Base-by-base conservation (phyloP, 176 grass and related monocot genomes). In the Avena atlantica region DNA sequence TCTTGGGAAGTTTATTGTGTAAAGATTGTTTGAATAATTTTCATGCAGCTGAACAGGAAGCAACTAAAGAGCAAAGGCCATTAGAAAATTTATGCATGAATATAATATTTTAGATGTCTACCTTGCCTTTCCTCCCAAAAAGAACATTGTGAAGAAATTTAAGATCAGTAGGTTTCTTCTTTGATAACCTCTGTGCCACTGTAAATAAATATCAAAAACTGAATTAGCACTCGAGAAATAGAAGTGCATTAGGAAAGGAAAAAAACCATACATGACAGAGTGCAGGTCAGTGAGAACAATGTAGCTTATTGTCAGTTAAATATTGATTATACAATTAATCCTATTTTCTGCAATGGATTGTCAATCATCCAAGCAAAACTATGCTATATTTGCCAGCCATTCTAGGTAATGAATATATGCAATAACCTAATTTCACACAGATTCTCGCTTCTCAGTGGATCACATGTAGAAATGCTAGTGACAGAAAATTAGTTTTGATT, bases 61-160 rank as follows among this genome's bases (percentile, higher is more conserved):
- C 40, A 76, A 51, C 61, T 67, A 13, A 59, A 70, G 70, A 47
- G 3, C 8, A 70, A 80, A 76, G 42, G 12, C 40, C 81, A 70
- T 52, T 34, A 53, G 9, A 61, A 12, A 70, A 27, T 63, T 71
- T 52, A 10, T 69, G 14, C 24, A 79, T 60, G 34, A 64, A 74
- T 55, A 51, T 12, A 9, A 65, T 67, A 76, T 81, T 50, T 24
- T 7, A 65, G 86, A 87, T 24, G 55, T n/a, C 84, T 76, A 96
- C 97, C 97, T 99, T 99, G 80, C 97, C 97, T 88, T 80, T 99
- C 85, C 94, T 93, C 83, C 97, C 97, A 76, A 97, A 99, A 89
- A 99, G 97, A 83, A 95, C 80, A 83, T 78, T 91, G 77, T 99
- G 97, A 85, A 99, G 90, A 85, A 90, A 90, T 90, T 93, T 99